phyloP scores from a whole-genome alignment of 2,329 filamentous ascomycete genomes.

The Cadophora luteo-olivacea region DNA sequence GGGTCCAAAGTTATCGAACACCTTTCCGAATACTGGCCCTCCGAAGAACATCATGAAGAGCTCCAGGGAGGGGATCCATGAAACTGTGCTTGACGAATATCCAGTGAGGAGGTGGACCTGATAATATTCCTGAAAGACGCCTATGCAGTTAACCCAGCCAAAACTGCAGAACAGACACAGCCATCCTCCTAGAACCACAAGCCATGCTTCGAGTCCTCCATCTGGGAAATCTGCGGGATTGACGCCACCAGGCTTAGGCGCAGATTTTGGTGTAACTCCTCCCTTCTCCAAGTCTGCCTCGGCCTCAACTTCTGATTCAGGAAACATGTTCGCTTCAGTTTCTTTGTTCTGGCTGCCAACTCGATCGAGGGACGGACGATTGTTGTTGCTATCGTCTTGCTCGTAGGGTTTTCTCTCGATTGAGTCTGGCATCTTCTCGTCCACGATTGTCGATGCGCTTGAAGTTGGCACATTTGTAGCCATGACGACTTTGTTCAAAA shows the following conservation, averaged over 20 bases:
- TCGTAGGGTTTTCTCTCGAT: constrained; percentile 22
- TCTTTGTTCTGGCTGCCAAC: constrained; percentile 43
- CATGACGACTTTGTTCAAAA: background rate
- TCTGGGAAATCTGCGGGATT: constrained; percentile 63
- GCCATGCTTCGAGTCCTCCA: constrained; percentile 62
- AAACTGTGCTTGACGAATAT: constrained; percentile 60
- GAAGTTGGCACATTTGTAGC: background rate
- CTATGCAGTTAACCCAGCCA: constrained; percentile 58
- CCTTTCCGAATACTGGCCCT: constrained; percentile 66
- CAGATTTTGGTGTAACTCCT: constrained; percentile 31
- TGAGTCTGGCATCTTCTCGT: constrained; percentile 20
- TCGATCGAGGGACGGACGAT: constrained; percentile 24
- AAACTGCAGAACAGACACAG: constrained; percentile 56
- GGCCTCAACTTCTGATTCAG: constrained; percentile 90
- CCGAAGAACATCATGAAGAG: constrained; percentile 59
- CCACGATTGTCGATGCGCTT: constrained; percentile 4
- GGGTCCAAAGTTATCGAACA: constrained; percentile 68
- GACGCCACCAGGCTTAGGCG: constrained; percentile 34
- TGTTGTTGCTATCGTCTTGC: constrained; percentile 13
- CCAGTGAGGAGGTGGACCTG: constrained; percentile 53
- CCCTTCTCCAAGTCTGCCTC: constrained; percentile 79
- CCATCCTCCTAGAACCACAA: constrained; percentile 58
- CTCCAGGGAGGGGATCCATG: constrained; percentile 67
- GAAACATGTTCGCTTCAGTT: constrained; percentile 64
- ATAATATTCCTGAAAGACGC: constrained; percentile 66